phyloP scores from a whole-genome alignment of 2,329 filamentous ascomycete species.

The Cordyceps militaris region DNA sequence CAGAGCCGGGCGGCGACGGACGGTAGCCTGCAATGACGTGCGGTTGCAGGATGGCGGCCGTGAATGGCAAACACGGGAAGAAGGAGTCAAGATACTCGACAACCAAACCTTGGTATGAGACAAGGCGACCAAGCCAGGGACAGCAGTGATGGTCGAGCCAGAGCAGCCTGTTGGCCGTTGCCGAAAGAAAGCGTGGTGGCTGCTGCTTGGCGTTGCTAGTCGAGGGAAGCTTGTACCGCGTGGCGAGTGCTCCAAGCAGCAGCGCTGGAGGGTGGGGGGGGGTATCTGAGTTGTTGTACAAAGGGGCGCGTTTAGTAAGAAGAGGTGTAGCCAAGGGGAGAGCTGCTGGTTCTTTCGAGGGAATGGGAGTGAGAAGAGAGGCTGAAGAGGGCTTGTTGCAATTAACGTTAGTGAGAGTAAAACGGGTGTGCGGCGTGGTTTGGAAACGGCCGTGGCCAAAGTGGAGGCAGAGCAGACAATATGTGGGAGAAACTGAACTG shows the following conservation, averaged over 20 bases:
- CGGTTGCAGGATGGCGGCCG: neutral
- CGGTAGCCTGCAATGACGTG: neutral
- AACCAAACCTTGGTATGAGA: neutral
- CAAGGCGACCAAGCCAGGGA: neutral
- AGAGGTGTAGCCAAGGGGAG: no score
- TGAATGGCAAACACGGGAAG: neutral
- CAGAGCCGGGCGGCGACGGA: neutral
- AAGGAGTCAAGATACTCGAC: neutral
- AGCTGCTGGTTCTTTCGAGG: no score
- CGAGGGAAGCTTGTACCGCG: neutral
- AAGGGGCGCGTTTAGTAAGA: no score
- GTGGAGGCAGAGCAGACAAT: neutral
- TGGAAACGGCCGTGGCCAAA: neutral
- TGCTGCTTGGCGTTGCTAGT: conserved; percentile 2
- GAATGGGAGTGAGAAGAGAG: neutral
- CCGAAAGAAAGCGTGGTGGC: conserved; percentile 1
- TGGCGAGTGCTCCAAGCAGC: conserved; percentile 1
- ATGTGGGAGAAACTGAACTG: no score
- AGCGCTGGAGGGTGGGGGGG: neutral
- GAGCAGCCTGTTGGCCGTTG: neutral
- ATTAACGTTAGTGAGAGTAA: neutral
- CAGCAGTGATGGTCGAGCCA: neutral
- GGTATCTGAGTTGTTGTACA: no score
- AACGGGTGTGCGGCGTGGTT: neutral
- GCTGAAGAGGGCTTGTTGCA: neutral